Percentiles rank a stretch among this genome's conserved stretches.
These are phyloP conservation scores for Ogataea populi-albae DNA, from an alignment of 805 yeast genomes.

Conservation along the genomic window DNA sequence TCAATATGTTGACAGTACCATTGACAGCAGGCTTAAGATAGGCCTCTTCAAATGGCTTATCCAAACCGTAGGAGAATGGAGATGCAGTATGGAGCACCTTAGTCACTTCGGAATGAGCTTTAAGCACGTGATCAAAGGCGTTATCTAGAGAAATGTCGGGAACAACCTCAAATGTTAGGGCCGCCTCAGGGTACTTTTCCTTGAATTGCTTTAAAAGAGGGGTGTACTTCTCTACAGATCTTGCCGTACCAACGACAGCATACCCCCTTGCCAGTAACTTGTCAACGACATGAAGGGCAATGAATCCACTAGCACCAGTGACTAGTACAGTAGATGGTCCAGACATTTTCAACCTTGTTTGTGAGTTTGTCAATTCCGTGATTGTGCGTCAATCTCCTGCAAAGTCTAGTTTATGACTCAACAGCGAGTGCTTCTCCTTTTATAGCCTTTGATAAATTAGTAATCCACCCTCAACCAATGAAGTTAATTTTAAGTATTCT, in stretches of 20 bases:
- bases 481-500: too few relatives aligned
- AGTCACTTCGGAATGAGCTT: slow-evolving; percentile 37
- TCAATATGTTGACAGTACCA: slow-evolving; percentile 51
- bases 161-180: slow-evolving; percentile 33
- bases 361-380: too few relatives aligned
- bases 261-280: slow-evolving; percentile 39
- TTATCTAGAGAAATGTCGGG: slow-evolving; percentile 32
- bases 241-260: slow-evolving; percentile 50
- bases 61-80: slow-evolving; percentile 40
- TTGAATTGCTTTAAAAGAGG: slow-evolving; percentile 31
- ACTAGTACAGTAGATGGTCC: slow-evolving; percentile 5
- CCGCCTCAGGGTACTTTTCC: slow-evolving; percentile 20
- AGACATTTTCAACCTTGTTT: too few relatives aligned
- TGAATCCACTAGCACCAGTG: slow-evolving; percentile 13
- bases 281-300: slow-evolving; percentile 40
- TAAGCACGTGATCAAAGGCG: slow-evolving; percentile 47
- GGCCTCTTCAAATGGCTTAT: slow-evolving; percentile 45
- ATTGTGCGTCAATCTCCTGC: too few relatives aligned
- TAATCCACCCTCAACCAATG: too few relatives aligned
- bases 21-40: slow-evolving; percentile 55
- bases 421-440: too few relatives aligned
- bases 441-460: too few relatives aligned
- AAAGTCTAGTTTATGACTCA: too few relatives aligned
- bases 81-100: slow-evolving; percentile 49
- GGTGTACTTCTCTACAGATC: slow-evolving; percentile 43